Conservation (phyloP, 2,329 filamentous ascomycete genomes). For the Exophiala bonariae region DNA sequence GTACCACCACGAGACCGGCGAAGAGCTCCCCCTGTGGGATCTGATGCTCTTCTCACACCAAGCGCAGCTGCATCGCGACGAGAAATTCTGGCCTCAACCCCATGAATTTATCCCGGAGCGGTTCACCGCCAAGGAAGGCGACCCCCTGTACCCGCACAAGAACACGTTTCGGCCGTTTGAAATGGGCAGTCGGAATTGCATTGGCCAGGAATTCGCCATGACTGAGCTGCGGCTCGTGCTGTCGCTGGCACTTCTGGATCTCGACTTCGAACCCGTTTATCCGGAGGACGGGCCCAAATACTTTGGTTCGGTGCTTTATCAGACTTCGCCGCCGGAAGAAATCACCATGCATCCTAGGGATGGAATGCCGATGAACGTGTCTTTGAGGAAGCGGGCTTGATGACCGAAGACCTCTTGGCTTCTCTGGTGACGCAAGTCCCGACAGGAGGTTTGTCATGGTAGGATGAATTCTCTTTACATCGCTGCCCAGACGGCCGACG, state of each 20-base stretch:
- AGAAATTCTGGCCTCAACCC: constrained; percentile 43
- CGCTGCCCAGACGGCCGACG: no score
- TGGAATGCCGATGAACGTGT: no score
- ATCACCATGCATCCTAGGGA: constrained; percentile 10
- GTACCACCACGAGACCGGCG: constrained; percentile 15
- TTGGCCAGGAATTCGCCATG: constrained; percentile 56
- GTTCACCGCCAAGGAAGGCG: constrained; percentile 39
- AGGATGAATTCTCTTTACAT: no score
- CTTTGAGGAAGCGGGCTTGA: no score
- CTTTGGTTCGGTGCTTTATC: constrained; percentile 2
- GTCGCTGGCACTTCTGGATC: constrained; percentile 49
- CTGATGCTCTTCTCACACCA: constrained; percentile 6
- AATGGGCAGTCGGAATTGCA: constrained; percentile 54
- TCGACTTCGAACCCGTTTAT: constrained; percentile 48
- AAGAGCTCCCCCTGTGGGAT: constrained; percentile 14
- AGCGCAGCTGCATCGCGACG: constrained; percentile 36
- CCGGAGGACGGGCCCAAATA: constrained; percentile 26
- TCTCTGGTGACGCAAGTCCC: no score
- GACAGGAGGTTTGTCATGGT: no score
- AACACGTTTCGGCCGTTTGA: constrained; percentile 57
- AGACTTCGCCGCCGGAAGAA: constrained; percentile 4
- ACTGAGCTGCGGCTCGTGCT: constrained; percentile 53
- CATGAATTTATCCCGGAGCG: constrained; percentile 50
- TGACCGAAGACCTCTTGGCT: no score
- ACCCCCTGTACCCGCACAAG: constrained; percentile 42